phyloP scores from a whole-genome alignment of 805 yeast species.

The Wickerhamiella brachini region DNA sequence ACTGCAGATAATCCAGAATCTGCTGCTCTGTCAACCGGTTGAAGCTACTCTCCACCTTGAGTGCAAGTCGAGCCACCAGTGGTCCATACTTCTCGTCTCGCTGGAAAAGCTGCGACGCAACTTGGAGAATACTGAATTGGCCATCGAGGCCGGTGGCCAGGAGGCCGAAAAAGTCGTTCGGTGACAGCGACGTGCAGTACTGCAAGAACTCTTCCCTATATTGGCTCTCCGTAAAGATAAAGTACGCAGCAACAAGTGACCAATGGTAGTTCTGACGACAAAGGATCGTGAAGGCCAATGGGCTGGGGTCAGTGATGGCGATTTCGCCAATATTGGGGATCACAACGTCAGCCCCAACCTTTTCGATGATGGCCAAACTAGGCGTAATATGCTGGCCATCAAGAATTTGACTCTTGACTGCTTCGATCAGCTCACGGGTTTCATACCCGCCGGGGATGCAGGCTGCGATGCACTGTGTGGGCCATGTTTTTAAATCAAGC shows the following conservation, averaged over 20 bases:
- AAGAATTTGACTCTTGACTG: background rate
- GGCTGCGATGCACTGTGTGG: background rate
- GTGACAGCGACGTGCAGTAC: slow-evolving; percentile 6
- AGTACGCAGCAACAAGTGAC: slow-evolving; percentile 11
- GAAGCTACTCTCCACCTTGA: background rate
- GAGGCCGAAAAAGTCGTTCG: slow-evolving; percentile 5
- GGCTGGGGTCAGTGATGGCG: background rate
- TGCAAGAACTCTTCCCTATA: slow-evolving; percentile 4
- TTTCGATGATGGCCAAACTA: background rate
- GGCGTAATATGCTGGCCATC: background rate
- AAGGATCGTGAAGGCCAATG: slow-evolving; percentile 4
- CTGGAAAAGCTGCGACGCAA: background rate
- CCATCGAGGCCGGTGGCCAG: slow-evolving; percentile 3
- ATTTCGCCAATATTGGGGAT: background rate
- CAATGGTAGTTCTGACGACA: slow-evolving; percentile 5
- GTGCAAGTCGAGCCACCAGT: background rate
- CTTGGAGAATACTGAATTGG: slow-evolving; percentile 1
- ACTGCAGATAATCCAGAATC: slow-evolving; percentile 15
- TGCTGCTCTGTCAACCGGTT: background rate
- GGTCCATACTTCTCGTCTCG: background rate
- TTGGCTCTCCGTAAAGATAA: slow-evolving; percentile 4
- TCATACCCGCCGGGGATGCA: background rate
- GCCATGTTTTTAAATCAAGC: background rate
- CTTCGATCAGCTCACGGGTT: background rate
- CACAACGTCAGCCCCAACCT: background rate